Conservation (phyloP, 345 rosid species). For the Schrenkiella parvula region DNA sequence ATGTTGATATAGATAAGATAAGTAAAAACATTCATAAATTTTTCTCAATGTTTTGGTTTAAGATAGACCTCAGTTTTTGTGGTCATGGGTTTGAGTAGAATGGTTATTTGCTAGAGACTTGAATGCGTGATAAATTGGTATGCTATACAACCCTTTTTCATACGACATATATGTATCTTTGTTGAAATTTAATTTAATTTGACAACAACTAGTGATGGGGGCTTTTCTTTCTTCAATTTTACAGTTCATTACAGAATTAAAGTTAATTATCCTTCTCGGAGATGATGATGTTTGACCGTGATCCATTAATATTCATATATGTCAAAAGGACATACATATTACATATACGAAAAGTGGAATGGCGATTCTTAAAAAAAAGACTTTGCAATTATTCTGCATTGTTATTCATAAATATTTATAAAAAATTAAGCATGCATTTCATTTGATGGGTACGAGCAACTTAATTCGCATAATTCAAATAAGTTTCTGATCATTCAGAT, state of each 20-base stretch:
- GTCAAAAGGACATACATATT: neutral
- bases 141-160: neutral
- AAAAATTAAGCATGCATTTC: neutral
- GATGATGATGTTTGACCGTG: neutral
- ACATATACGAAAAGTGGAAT: neutral
- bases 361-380: neutral
- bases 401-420: neutral
- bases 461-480: neutral
- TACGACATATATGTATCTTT: neutral
- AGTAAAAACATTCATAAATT: neutral
- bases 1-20: neutral
- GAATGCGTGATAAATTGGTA: constrained; percentile 11
- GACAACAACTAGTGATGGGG: constrained; percentile 6
- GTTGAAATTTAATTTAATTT: neutral
- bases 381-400: neutral
- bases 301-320: neutral
- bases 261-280: neutral
- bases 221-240: neutral
- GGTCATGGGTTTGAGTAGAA: neutral
- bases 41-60: neutral
- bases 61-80: neutral
- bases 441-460: neutral
- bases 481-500: neutral
- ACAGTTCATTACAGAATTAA: neutral
- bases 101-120: neutral